These are phyloP conservation scores for Talaromyces sp. DNA, from an alignment of 2,329 filamentous ascomycete genomes.

Conservation along the genomic window DNA sequence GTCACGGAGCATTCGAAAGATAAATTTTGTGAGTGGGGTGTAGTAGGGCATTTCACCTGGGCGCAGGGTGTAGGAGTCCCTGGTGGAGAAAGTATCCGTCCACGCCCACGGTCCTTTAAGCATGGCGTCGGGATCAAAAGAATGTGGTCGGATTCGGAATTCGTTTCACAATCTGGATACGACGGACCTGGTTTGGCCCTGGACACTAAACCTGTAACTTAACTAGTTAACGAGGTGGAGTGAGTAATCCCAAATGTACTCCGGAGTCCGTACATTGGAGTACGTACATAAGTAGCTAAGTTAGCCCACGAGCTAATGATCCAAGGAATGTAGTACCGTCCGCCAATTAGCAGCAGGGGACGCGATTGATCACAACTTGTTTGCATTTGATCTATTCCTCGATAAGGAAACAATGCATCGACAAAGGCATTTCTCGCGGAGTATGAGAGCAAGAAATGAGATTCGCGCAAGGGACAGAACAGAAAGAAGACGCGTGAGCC, in stretches of 20 bases:
- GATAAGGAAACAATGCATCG: not conserved
- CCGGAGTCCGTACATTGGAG: not conserved
- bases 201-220: not conserved
- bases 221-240: no score
- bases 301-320: not conserved
- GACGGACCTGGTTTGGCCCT: not conserved
- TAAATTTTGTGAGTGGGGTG: not conserved
- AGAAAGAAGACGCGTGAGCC: not conserved
- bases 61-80: not conserved
- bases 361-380: not conserved
- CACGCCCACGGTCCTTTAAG: not conserved
- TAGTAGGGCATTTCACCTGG: not conserved
- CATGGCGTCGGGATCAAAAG: conserved; percentile 2
- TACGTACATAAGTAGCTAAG: not conserved
- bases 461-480: not conserved
- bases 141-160: not conserved
- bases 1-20: no score
- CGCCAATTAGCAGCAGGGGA: not conserved
- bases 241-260: not conserved
- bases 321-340: not conserved
- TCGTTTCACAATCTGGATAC: not conserved
- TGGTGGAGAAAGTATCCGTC: not conserved
- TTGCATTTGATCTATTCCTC: not conserved
- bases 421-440: not conserved
- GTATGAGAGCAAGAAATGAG: not conserved